These are phyloP conservation scores for Brassica nigra DNA, from an alignment of 345 rosid species.

Conservation along the genomic window DNA sequence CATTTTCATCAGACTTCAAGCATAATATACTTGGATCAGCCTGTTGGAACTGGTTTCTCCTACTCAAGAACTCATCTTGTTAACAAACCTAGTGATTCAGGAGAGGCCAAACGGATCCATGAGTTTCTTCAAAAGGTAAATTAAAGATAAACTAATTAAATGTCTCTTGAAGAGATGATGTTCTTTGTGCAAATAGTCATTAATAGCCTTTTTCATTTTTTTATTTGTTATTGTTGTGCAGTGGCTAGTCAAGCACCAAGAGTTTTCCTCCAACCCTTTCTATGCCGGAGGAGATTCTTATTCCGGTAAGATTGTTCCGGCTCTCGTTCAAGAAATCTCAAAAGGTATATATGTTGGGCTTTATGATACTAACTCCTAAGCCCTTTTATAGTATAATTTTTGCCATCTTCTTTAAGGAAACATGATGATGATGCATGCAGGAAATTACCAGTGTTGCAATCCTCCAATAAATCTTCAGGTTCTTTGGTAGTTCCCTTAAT, in stretches of 20 bases:
- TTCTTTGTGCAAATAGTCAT: background rate
- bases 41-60: background rate
- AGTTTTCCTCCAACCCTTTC: conserved; percentile 51
- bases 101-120: background rate
- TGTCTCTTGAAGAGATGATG: background rate
- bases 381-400: background rate
- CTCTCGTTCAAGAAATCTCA: conserved; percentile 7
- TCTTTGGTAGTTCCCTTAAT: background rate
- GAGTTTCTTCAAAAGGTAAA: conserved; percentile 35
- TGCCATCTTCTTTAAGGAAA: background rate
- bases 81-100: background rate
- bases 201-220: background rate
- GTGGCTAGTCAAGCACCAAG: conserved; percentile 45
- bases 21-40: conserved; percentile 1
- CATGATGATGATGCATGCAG: conserved; percentile 37
- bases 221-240: background rate
- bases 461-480: conserved; percentile 64
- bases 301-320: background rate
- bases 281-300: conserved; percentile 52
- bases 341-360: background rate
- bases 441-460: conserved; percentile 45
- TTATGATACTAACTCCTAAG: background rate
- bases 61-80: background rate
- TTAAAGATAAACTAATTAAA: background rate
- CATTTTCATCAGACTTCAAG: background rate